phyloP scores from a whole-genome alignment of 768 basidiomycete genomes.

The Mycena floridula region DNA sequence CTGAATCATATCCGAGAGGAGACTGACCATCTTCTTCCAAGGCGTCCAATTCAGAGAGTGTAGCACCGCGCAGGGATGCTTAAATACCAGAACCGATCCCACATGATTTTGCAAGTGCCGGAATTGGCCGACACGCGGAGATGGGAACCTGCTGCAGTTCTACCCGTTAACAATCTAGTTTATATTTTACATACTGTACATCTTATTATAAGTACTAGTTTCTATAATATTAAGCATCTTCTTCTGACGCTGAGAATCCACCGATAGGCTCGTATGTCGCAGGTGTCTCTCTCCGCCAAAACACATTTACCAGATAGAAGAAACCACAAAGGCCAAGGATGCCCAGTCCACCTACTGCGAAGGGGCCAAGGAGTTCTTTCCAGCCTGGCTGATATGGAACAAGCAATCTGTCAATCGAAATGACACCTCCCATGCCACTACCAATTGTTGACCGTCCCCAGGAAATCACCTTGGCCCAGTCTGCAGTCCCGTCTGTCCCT shows the following conservation, averaged over 20 bases:
- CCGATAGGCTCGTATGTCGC: conserved; percentile 89
- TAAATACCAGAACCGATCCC: too few species aligned
- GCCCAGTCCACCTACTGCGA: conserved; percentile 55
- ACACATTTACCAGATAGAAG: conserved; percentile 62
- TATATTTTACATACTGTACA: too few species aligned
- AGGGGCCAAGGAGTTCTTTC: conserved; percentile 65
- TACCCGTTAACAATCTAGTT: too few species aligned
- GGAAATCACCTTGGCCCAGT: conserved; percentile 60
- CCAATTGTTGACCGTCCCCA: conserved; percentile 77
- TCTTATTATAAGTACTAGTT: too few species aligned
- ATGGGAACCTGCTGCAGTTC: too few species aligned
- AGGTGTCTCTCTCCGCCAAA: conserved; percentile 77
- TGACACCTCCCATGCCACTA: conserved; percentile 76
- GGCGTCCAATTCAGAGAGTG: too few species aligned
- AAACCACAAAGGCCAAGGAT: conserved; percentile 57
- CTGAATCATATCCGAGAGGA: too few species aligned
- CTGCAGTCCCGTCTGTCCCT: conserved; percentile 52
- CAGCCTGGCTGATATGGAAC: conserved; percentile 89
- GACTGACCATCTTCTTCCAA: too few species aligned
- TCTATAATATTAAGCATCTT: conserved; percentile 27
- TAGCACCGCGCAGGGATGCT: too few species aligned
- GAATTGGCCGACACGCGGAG: too few species aligned
- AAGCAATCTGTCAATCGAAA: conserved; percentile 80
- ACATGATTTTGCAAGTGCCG: too few species aligned
- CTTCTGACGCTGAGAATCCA: conserved; percentile 62